Evolutionary conservation across 2,329 filamentous ascomycete species (phyloP).

Genomic region (Pseudogymnoascus sp.): DNA sequence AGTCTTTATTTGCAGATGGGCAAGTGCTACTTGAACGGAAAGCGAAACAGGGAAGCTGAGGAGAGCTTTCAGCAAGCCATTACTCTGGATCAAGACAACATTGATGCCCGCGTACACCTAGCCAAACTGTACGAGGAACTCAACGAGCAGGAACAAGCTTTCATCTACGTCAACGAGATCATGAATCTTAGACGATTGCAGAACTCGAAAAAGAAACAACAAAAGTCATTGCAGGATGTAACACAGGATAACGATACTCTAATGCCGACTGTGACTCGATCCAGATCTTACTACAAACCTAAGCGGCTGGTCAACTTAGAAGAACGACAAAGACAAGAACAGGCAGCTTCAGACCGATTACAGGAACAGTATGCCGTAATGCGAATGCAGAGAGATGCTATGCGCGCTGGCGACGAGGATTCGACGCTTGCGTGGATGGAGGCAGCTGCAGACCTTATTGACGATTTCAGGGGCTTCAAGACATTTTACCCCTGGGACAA

Average conservation of each 20-base stretch:
- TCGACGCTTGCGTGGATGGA: conserved; percentile 43
- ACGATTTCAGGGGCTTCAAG: conserved; percentile 56
- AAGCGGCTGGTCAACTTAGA: conserved; percentile 27
- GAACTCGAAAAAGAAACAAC: conserved; percentile 23
- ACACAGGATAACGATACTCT: conserved; percentile 21
- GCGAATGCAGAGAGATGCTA: conserved; percentile 30
- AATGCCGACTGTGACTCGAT: conserved; percentile 9
- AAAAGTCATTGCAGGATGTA: conserved; percentile 30
- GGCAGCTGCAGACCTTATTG: conserved; percentile 49
- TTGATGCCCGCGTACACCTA: conserved; percentile 70
- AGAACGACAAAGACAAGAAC: conserved; percentile 26
- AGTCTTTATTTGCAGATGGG: conserved; percentile 33
- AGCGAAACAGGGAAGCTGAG: conserved; percentile 60
- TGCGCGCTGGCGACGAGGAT: conserved; percentile 22
- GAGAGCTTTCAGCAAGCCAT: conserved; percentile 69
- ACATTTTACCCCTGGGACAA: conserved; percentile 61
- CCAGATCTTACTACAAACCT: conserved; percentile 20
- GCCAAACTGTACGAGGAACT: conserved; percentile 76
- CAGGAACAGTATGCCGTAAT: conserved; percentile 33
- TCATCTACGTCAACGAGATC: conserved; percentile 68
- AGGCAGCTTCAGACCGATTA: conserved; percentile 27
- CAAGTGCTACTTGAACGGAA: conserved; percentile 59
- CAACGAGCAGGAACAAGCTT: conserved; percentile 65
- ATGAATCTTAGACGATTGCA: conserved; percentile 49
- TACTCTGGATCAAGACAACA: conserved; percentile 60